Base-by-base conservation (phyloP, 192 early-diverging fungal genomes). In the Lobosporangium transversale region DNA sequence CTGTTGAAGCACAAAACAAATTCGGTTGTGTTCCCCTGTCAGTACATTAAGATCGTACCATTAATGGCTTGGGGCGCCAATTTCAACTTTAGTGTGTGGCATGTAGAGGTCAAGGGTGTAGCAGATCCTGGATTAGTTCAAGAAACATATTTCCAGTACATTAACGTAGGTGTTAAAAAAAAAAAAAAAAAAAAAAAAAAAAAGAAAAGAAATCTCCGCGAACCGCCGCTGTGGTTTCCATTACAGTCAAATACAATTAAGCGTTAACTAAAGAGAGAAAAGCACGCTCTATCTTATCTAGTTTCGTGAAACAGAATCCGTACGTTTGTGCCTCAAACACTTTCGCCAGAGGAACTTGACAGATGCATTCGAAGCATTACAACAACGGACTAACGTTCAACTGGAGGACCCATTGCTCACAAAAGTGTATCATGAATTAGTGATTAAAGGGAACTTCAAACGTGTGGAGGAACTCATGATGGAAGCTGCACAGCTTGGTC, bases 41-140 rank as follows among this genome's bases (percentile, higher is more conserved):
- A 90, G 64, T 98, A 93, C 62, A 90, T 99, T 63, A 96, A 95
- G 86, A 96, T 99, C 54, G 90, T 92, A 21, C 97, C 97, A 30
- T 76, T 96, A 42, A 80, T 93, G 59, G 92, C 97, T 1, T 93
- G 93, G 86, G 94, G 93, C 23, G 86, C 93, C 53, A 96, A 97
- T 60, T 98, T 97, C 79, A 96, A 94, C 81, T 98, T 96, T 80
- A 92, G 89, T 57, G 92, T 99, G 21, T 99, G 97, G 97, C 93
- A 92, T 78, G 85, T 98, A 9, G 94, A 97, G 83, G 68, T 98
- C 14, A 87, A 85, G 37, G 97, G 97, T 0, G 85, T 92, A 11
- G 79, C 83, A 33, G 86, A 96, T 40, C 70, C 81, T 24, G 84
- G 85, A 29, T 65, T 94, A 18, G 89, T 97, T 6, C 86, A 93